Base-by-base conservation (phyloP, 345 rosid genomes). In the Firmiana major region DNA sequence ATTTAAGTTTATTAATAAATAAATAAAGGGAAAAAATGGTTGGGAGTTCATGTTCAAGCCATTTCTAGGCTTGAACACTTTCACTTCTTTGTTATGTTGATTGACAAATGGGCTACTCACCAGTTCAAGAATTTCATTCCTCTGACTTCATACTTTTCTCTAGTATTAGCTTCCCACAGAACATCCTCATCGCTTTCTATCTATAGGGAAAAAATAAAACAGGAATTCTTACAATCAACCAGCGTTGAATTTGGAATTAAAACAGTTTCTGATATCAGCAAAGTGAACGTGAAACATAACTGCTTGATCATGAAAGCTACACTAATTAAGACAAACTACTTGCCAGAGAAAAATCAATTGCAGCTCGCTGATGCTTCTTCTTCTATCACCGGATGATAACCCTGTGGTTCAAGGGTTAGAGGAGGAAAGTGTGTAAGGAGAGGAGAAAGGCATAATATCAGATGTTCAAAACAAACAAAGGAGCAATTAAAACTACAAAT, bases 331-430 rank as follows among this genome's bases (percentile, higher is more conserved):
- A 51, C 16, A 45, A 78, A 40, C 31, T 79, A 83, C 90, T 88
- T 85, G 82, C 98, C 91, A 82, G 81, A 10, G 98, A 89, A 86
- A 93, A 93, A 81, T 93, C 93, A 76, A 92, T 70, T 1, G 91
- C 92, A 77, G 94, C 74, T 88, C 87, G 38, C 65, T 79, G 78
- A 93, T 79, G 82, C 79, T 89, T 78, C 88, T 86, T 85, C 98
- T 90, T 76, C 90, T 85, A 65, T 92, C 98, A 86, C 97, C 7
- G 93, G 94, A 88, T 90, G 90, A 80, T 88, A 90, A 77, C 98
- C 95, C 97, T 93, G 82, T 54, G 51, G 43, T 76, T 76, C 49
- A 13, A n/a, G 17, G 21, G 38, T 76, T 65, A 16, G 5, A 17
- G 1, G 3, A 24, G 65, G 15, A 53, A 55, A 74, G 48, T 17